Base-by-base conservation (phyloP, 2,329 filamentous ascomycete genomes). In the Basipetospora chlamydospora region DNA sequence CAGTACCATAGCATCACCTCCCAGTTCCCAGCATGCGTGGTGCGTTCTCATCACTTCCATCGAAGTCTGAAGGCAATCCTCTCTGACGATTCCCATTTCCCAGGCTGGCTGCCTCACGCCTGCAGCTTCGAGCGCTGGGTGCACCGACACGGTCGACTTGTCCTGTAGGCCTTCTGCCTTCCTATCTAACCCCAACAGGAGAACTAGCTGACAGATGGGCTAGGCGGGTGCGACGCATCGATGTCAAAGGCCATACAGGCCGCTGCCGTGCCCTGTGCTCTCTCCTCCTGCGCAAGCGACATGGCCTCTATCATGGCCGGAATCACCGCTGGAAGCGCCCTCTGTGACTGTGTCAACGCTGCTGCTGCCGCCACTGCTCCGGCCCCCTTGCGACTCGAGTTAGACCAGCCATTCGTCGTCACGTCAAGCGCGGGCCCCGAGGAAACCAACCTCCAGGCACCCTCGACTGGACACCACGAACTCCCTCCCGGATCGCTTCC, bases 341-440 rank as follows among this genome's bases (percentile, higher is more conserved):
- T 36, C 26, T 36, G 34, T 12, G 18, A 36, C 34, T 36, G 34
- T 18, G 34, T 30, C n/a, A n/a, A 18, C 29, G 16, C n/a, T 10
- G 29, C 29, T 4, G 29, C 15, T 18, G 20, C 29, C 15, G 29
- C n/a, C n/a, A n/a, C n/a, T n/a, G n/a, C n/a, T n/a, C n/a, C n/a
- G n/a, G n/a, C n/a, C n/a, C n/a, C n/a, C n/a, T n/a, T n/a, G n/a
- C n/a, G n/a, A n/a, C n/a, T n/a, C n/a, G n/a, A n/a, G n/a, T n/a
- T n/a, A n/a, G n/a, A n/a, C n/a, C n/a, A n/a, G n/a, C n/a, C n/a
- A n/a, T n/a, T n/a, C n/a, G n/a, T n/a, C n/a, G n/a, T n/a, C n/a
- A n/a, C n/a, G n/a, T n/a, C n/a, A n/a, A n/a, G n/a, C n/a, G n/a
- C n/a, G n/a, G n/a, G n/a, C n/a, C n/a, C n/a, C n/a, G n/a, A n/a